Base-by-base conservation (phyloP, 352 stramenopile genomes). In the Pythium sp. region DNA sequence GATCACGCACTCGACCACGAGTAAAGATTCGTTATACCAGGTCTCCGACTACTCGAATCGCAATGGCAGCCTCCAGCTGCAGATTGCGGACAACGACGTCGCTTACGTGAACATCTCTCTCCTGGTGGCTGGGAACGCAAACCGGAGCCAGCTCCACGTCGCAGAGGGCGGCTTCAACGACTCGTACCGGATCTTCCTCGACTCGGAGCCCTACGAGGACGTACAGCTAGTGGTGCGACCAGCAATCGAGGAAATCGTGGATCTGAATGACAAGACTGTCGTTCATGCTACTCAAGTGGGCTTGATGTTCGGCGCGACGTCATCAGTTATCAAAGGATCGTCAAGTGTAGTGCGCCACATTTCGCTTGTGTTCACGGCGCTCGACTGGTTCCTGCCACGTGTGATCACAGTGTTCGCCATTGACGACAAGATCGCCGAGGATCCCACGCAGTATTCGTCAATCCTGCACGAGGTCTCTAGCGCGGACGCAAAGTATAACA, bases 121-220 rank as follows among this genome's bases (percentile, higher is more conserved):
- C 0, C 69, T 74, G 28, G 77, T 53, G 30, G 24, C 66, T 18
- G 69, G 62, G 3, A 70, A 54, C 0, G 34, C 64, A 14, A 58
- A 65, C 6, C 67, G 71, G 1, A 71, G 72, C 2, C 64, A 84
- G 32, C 70, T 94, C 0, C 79, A 91, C 24, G 84, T 91, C 9
- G 81, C 84, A 1, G 84, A 94, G 64, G 86, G 82, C 3, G 86
- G 86, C 15, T 94, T 94, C 55, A 92, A 92, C 49, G 84, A 91
- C 69, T 89, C 84, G n/a, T 92, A 92, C 59, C 65, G 65, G 3
- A 65, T 92, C 24, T 73, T 75, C 0, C 68, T 94, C 1, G 80
- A 82, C 18, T 82, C 83, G 0, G 86, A 92, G 64, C 86, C 86
- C 12, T 91, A 86, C 43, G 71, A 88, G 62, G 74, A 89, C 49